These are phyloP conservation scores for Lachnellula subtilissima DNA, from an alignment of 2,329 filamentous ascomycete species.

Conservation along the genomic window DNA sequence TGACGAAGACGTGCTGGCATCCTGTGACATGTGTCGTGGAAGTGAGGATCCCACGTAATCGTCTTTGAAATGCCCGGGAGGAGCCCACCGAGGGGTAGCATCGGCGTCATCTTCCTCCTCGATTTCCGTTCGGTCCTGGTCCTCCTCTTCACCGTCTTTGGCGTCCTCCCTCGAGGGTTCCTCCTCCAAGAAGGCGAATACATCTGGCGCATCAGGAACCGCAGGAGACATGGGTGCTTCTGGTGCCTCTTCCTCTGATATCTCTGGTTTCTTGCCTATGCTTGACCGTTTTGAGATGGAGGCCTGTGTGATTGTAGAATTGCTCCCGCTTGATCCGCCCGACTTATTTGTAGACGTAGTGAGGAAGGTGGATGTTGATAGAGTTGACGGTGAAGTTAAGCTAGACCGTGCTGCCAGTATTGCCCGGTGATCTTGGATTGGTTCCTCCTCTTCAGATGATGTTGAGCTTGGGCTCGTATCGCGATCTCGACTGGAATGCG, in stretches of 20 bases:
- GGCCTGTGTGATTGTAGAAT: conserved; percentile 37
- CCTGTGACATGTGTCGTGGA: conserved; percentile 21
- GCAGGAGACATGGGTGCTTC: conserved; percentile 27
- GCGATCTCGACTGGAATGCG: conserved; percentile 17
- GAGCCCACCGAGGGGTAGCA: conserved; percentile 13
- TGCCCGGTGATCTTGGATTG: conserved; percentile 20
- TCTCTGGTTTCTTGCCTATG: conserved; percentile 15
- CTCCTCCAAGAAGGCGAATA: conserved; percentile 26
- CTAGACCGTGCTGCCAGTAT: conserved; percentile 22
- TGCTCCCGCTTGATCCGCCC: conserved; percentile 38
- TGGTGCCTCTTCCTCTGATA: neutral
- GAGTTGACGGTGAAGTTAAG: conserved; percentile 30
- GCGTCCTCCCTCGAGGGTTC: conserved; percentile 8
- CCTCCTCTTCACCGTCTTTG: neutral
- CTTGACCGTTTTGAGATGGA: conserved; percentile 25
- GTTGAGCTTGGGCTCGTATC: conserved; percentile 20
- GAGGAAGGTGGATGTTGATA: conserved; percentile 30
- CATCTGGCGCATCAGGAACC: conserved; percentile 27
- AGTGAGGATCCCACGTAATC: conserved; percentile 6
- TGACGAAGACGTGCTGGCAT: conserved; percentile 32
- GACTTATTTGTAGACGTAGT: conserved; percentile 33
- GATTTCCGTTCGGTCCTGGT: conserved; percentile 1
- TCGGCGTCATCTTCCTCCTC: conserved; percentile 6
- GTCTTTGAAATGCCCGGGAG: conserved; percentile 6
- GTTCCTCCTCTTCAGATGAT: conserved; percentile 22